phyloP scores from a whole-genome alignment of 225 moss, liverwort and hornwort species.

The Antitrichia curtipendula region DNA sequence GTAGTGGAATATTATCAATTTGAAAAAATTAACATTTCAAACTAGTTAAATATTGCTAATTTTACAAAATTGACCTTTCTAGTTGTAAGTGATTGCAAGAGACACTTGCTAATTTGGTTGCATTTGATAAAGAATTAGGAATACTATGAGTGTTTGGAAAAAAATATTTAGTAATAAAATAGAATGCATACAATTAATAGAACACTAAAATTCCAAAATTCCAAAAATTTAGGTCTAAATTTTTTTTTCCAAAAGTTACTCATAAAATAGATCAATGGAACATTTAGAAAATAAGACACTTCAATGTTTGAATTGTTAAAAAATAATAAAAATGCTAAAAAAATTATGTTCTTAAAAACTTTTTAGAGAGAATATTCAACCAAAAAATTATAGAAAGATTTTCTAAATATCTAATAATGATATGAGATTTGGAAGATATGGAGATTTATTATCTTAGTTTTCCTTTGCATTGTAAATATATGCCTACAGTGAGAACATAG shows the following conservation, averaged over 20 bases:
- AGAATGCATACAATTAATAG: not conserved
- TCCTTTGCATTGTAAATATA: too few species aligned
- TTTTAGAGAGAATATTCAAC: not conserved
- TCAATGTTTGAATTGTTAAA: not conserved
- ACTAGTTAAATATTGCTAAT: not conserved
- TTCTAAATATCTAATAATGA: too few species aligned
- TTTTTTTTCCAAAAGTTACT: not conserved
- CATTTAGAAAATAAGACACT: not conserved
- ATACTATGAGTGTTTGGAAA: not conserved
- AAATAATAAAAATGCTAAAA: rapidly evolving
- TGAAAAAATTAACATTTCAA: not conserved
- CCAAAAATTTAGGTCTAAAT: not conserved
- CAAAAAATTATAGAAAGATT: not conserved
- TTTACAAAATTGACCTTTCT: not conserved
- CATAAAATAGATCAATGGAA: not conserved
- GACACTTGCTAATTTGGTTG: not conserved
- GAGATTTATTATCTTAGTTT: too few species aligned
- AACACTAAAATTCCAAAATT: not conserved
- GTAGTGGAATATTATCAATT: not conserved
- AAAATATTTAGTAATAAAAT: not conserved
- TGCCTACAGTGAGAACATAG: too few species aligned
- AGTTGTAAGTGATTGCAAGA: not conserved
- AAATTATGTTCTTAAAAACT: rapidly evolving
- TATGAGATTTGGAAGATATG: too few species aligned
- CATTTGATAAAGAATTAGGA: not conserved